phyloP scores from a whole-genome alignment of 768 basidiomycete genomes.

The Termitomyces sp. region DNA sequence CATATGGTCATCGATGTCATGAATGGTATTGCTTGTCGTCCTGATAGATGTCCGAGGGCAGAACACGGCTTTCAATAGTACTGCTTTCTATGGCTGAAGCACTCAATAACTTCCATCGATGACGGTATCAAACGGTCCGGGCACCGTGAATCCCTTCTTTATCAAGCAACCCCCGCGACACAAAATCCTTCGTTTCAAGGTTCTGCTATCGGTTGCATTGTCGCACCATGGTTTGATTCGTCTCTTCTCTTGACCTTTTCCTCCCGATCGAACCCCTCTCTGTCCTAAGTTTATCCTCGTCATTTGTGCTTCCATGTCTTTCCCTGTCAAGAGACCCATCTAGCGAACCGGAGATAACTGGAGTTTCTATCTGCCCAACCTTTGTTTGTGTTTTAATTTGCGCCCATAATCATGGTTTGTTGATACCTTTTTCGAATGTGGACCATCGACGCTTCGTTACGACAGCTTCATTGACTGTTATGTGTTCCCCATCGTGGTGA shows the following conservation, averaged over 20 bases:
- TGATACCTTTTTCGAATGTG: background rate
- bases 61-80: background rate
- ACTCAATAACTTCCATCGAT: conserved; percentile 4
- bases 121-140: conserved; percentile 6
- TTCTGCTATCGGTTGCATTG: background rate
- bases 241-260: background rate
- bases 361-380: too few relatives aligned
- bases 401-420: background rate
- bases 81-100: conserved; percentile 3
- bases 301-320: background rate
- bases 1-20: conserved; percentile 12
- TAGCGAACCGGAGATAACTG: background rate
- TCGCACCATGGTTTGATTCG: background rate
- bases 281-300: background rate
- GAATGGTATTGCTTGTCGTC: background rate
- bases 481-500: background rate
- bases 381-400: too few relatives aligned
- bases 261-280: background rate
- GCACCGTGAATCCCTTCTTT: background rate
- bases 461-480: background rate
- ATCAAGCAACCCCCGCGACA: conserved; percentile 2
- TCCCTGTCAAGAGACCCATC: background rate
- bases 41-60: background rate
- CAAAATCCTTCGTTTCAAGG: background rate
- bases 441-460: background rate